Evolutionary conservation across 441 rosid genomes (phyloP).

Genomic region (Adansonia grandidieri): DNA sequence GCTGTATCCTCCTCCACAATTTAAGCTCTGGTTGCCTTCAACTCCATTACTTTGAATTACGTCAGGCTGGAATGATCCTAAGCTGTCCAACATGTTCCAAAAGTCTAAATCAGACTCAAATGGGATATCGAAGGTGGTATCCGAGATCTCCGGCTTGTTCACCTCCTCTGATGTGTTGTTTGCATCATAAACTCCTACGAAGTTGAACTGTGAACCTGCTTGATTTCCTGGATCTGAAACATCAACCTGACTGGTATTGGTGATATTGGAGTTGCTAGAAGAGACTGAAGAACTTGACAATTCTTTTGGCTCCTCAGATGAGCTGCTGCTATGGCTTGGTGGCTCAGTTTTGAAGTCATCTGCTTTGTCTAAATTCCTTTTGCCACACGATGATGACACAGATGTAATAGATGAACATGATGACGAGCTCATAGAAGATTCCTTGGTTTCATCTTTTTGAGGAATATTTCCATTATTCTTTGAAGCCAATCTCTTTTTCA

Average conservation of each 20-base stretch:
- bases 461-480: constrained; percentile 1
- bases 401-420: constrained; percentile 47
- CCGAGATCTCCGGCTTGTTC: constrained; percentile 54
- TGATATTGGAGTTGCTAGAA: constrained; percentile 39
- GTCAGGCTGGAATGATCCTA: constrained; percentile 35
- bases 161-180: constrained; percentile 54
- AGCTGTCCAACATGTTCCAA: constrained; percentile 69
- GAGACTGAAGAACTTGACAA: constrained; percentile 44
- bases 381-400: background rate
- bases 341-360: background rate
- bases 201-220: constrained; percentile 33
- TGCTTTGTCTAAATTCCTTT: background rate
- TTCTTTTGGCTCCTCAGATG: constrained; percentile 27
- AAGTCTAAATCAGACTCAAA: constrained; percentile 66
- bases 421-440: constrained; percentile 34
- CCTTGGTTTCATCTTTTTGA: constrained; percentile 33
- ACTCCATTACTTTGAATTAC: constrained; percentile 22
- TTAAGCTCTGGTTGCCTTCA: constrained; percentile 39
- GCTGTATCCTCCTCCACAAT: constrained; percentile 29
- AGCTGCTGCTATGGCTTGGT: background rate
- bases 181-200: constrained; percentile 25
- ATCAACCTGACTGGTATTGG: constrained; percentile 29
- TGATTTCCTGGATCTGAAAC: constrained; percentile 33
- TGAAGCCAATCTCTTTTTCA: constrained; percentile 49
- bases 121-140: constrained; percentile 44